phyloP scores from a whole-genome alignment of 352 stramenopile species.

The Phytopythium montanum region DNA sequence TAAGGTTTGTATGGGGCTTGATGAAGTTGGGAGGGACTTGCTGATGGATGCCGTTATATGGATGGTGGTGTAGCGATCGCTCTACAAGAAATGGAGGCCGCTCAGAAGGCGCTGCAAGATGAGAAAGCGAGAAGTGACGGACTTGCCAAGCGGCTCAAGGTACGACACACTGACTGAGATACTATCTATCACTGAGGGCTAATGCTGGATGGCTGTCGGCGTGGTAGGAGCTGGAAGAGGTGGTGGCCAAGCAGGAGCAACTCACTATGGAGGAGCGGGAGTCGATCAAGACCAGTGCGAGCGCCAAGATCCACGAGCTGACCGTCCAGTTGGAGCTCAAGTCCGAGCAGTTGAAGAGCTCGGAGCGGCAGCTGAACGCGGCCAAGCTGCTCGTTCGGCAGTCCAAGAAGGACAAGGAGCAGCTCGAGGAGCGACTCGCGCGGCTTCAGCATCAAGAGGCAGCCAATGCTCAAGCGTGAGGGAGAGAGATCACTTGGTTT shows the following conservation, averaged over 20 bases:
- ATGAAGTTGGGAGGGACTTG: too few relatives aligned
- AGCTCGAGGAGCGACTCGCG: constrained; percentile 12
- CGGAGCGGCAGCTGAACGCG: constrained; percentile 60
- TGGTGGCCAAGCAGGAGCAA: constrained; percentile 31
- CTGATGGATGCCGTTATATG: too few relatives aligned
- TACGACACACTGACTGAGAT: too few relatives aligned
- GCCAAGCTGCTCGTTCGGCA: constrained; percentile 63
- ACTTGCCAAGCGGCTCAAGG: constrained; percentile 1
- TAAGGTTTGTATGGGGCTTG: constrained; percentile 8
- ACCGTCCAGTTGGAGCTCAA: constrained; percentile 39
- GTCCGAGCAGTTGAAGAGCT: constrained; percentile 39
- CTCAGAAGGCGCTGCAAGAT: constrained; percentile 8
- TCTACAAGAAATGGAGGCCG: not conserved
- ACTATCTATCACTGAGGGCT: too few relatives aligned
- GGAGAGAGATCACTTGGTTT: too few relatives aligned
- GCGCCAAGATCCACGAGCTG: constrained; percentile 31
- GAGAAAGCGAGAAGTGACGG: constrained; percentile 8
- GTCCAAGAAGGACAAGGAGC: constrained; percentile 72
- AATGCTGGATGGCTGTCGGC: not conserved
- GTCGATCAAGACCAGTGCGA: constrained; percentile 14
- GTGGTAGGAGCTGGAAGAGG: constrained; percentile 38
- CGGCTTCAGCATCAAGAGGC: not conserved
- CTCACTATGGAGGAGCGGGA: constrained; percentile 36
- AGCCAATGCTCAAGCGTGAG: too few relatives aligned
- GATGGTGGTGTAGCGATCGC: not conserved